Evolutionary conservation across 176 grass and related monocot species (phyloP), one percentile per base, ranked within the genome.

Genomic region (Guadua angustifolia): DNA sequence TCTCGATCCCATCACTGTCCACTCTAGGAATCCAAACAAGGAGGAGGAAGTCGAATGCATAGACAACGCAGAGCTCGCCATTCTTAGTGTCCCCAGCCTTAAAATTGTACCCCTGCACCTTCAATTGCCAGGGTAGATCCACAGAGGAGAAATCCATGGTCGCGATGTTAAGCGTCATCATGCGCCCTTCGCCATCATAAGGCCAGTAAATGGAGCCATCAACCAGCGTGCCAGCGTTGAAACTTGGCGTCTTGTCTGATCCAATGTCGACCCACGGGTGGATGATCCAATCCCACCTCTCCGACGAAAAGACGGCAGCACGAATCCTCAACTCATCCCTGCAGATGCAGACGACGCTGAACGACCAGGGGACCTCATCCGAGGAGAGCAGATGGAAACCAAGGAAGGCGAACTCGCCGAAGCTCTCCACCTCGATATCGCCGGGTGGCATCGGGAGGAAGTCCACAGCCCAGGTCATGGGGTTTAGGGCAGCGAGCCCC

Each of bases 41-140:
- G 9, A 69, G 18, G 36, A 69, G 18, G 66, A 69, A 69, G 36
- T 69, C 66, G n/a, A 69, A 21, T 69, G 66, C 36, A 69, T 42
- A 42, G 17, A 42, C 66, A 42, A 69, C 39, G 66, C 66, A 69
- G 42, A 69, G 36, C 36, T 9, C 33, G 1, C 66, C 36, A 69
- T 69, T 36, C 66, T 13, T 68, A n/a, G 66, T 68, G 8, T 68
- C 66, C 36, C 66, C 66, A 68, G 66, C 66, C 33, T 21, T 42
- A 19, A 36, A 36, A 36, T 36, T 36, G 35, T 39, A 68, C 18
- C 62, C 62, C 62, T 32, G 29, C 29, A 21, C 4, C 25, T 32
- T 15, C 26, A 9, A 64, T 64, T 64, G 50, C 61, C 33, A 39
- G 17, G 64, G 35, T 10, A 67, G 36, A 1, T 67, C 32, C 32